phyloP scores from a whole-genome alignment of 345 rosid species.

The Leavenworthia alabamica region DNA sequence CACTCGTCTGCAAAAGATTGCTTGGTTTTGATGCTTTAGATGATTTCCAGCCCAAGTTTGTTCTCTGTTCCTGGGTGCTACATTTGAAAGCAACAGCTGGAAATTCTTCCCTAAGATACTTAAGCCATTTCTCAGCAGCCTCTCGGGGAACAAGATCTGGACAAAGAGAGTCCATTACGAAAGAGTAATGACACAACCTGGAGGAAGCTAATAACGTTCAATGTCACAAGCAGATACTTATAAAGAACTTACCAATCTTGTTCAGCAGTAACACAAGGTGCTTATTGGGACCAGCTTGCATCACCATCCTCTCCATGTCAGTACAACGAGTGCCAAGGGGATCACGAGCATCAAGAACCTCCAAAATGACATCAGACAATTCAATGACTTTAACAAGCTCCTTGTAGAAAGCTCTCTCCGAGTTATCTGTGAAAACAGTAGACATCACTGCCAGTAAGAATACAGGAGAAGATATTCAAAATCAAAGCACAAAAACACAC shows the following conservation, averaged over 20 bases:
- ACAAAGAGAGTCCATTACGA: neutral
- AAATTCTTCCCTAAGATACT: conserved; percentile 85
- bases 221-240: neutral
- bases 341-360: conserved; percentile 94
- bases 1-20: conserved; percentile 74
- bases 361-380: conserved; percentile 86
- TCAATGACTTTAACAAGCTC: conserved; percentile 90
- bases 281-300: conserved; percentile 71
- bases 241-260: conserved; percentile 64
- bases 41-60: conserved; percentile 90
- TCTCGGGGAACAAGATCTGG: conserved; percentile 96
- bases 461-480: too few species aligned
- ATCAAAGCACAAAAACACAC: conserved; percentile 38
- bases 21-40: conserved; percentile 61
- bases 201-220: too few species aligned
- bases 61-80: conserved; percentile 87
- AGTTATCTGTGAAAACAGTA: conserved; percentile 49
- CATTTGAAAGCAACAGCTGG: conserved; percentile 97
- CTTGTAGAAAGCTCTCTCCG: conserved; percentile 91
- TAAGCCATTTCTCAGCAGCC: conserved; percentile 95
- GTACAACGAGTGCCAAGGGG: conserved; percentile 89
- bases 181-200: too few species aligned
- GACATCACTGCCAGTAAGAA: neutral
- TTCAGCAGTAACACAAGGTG: conserved; percentile 77
- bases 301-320: conserved; percentile 94